A percentile compares a stretch with the other conserved stretches of the same genome.
phyloP scores from a whole-genome alignment of 1,284 basidiomycete species.

The Trametes hirsuta region DNA sequence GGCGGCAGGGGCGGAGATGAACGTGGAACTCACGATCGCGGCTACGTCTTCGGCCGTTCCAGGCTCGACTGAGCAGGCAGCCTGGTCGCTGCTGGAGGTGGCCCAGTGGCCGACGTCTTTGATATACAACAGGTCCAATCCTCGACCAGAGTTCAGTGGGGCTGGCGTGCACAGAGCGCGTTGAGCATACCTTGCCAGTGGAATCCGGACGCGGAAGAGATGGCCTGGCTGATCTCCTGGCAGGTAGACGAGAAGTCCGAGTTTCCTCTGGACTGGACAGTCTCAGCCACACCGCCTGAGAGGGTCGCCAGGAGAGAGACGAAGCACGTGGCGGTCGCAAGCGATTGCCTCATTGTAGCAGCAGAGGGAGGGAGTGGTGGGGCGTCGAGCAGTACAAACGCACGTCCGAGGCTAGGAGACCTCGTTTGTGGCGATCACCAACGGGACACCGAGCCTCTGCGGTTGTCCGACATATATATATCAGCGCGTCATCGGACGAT shows the following conservation, averaged over 20 bases:
- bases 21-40: constrained; percentile 27
- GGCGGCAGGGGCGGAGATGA: constrained; percentile 2
- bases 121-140: constrained; percentile 21
- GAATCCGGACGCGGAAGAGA: constrained; percentile 36
- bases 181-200: constrained; percentile 36
- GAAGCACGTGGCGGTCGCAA: constrained; percentile 24
- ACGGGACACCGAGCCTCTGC: too few relatives aligned
- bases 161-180: background rate
- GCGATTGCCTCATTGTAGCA: constrained; percentile 17
- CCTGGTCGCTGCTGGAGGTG: constrained; percentile 28
- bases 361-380: background rate
- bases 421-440: background rate
- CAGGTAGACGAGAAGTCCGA: constrained; percentile 14
- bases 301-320: constrained; percentile 1
- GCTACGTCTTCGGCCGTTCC: constrained; percentile 34
- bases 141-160: background rate
- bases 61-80: constrained; percentile 31
- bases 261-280: background rate
- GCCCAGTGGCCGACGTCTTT: constrained; percentile 36
- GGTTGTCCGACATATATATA: background rate
- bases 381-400: background rate
- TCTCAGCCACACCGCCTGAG: background rate
- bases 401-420: background rate
- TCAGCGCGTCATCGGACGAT: background rate
- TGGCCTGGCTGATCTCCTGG: constrained; percentile 25